Evolutionary conservation across 2,329 filamentous ascomycete genomes (phyloP).

Genomic region (Metarhizium brunneum): DNA sequence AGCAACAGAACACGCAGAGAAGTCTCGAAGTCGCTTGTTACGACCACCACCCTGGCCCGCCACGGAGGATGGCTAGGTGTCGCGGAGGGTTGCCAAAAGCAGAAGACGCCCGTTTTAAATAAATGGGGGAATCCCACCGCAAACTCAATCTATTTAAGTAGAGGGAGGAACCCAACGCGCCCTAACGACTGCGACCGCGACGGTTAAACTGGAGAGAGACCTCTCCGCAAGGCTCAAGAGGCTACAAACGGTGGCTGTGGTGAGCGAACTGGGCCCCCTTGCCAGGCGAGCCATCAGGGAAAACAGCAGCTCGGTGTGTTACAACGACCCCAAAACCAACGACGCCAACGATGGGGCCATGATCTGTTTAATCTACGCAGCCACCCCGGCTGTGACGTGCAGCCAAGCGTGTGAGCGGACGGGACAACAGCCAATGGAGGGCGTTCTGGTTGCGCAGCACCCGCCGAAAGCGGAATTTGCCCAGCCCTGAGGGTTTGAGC

Average conservation of each 20-base stretch:
- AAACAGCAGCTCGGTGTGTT: background rate
- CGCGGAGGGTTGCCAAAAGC: background rate
- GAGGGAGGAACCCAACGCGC: background rate
- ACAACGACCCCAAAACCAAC: background rate
- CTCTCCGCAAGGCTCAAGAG: background rate
- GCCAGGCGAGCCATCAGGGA: background rate
- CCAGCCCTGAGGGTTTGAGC: slow-evolving; percentile 1
- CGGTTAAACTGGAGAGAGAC: background rate
- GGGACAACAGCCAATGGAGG: background rate
- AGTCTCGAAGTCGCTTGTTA: background rate
- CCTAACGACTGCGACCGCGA: background rate
- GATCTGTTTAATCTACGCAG: background rate
- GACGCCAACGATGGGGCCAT: background rate
- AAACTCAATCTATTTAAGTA: background rate
- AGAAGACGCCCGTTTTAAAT: background rate
- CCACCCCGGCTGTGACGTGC: background rate
- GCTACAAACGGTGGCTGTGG: too few relatives aligned
- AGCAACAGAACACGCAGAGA: background rate
- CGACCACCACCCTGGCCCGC: background rate
- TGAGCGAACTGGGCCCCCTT: background rate
- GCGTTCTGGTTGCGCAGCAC: background rate
- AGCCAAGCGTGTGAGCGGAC: background rate
- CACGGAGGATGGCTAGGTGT: background rate
- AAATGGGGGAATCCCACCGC: background rate
- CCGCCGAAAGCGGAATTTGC: slow-evolving; percentile 2